These are phyloP conservation scores for Aspergillus ochraceoroseus DNA, from an alignment of 2,329 filamentous ascomycete species.

Conservation along the genomic window DNA sequence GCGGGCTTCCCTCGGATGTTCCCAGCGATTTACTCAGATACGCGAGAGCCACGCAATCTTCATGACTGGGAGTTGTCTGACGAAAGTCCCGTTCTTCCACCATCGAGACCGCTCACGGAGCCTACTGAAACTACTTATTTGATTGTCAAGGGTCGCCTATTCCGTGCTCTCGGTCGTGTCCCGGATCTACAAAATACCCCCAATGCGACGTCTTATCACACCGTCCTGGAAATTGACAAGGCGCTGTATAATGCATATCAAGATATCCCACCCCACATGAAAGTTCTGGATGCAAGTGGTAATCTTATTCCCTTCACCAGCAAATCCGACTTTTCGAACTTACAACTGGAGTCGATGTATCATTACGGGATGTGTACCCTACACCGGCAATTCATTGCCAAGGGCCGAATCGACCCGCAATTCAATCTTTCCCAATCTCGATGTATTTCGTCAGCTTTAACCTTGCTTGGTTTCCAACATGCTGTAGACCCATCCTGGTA, in stretches of 20 bases:
- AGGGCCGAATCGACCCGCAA: not conserved
- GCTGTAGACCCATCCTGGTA: constrained; percentile 8
- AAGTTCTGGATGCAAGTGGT: not conserved
- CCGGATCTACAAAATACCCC: constrained; percentile 5
- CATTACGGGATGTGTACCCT: constrained; percentile 9
- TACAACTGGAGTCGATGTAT: constrained; percentile 7
- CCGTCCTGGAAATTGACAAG: constrained; percentile 4
- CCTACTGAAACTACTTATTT: constrained; percentile 4
- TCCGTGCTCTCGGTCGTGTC: constrained; percentile 5
- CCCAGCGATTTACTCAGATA: constrained; percentile 6
- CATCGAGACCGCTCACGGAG: constrained; percentile 5
- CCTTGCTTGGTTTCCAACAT: constrained; percentile 1
- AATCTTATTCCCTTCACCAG: not conserved
- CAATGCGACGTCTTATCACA: not conserved
- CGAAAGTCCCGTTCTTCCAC: not conserved
- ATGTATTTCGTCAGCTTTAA: constrained; percentile 5
- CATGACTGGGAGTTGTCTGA: constrained; percentile 11
- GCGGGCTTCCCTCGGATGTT: constrained; percentile 10
- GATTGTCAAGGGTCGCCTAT: constrained; percentile 10
- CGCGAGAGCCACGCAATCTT: constrained; percentile 10
- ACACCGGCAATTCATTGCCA: constrained; percentile 6
- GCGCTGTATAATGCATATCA: not conserved
- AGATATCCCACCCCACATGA: constrained; percentile 8
- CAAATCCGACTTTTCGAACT: not conserved
- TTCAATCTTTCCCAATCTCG: constrained; percentile 5